Base-by-base conservation (phyloP, 805 yeast genomes). In the Suhomyces canberraensis region DNA sequence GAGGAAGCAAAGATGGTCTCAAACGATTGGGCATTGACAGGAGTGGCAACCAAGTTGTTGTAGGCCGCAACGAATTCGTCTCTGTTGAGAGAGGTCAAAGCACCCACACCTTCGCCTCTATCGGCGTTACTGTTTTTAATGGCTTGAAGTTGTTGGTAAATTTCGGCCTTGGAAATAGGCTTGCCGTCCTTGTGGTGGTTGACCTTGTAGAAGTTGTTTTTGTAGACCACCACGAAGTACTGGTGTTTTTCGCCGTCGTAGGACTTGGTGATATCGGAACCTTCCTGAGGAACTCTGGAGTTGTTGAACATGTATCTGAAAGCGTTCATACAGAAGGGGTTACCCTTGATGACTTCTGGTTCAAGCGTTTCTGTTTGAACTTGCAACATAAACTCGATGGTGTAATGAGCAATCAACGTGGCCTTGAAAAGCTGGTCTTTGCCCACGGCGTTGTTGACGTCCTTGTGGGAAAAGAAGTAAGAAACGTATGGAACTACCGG, bases 401-500 rank as follows among this genome's bases (percentile, higher is more conserved):
- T 79, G 40, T 84, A 78, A 33, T 75, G 71, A 26, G 84, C 71
- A 43, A 91, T 64, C 32, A 87, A 81, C 4, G 95, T 76, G 2
- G 97, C 87, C 54, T 93, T 86, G 45, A 70, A 61, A 38, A 81
- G 58, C 51, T 83, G 90, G 53, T 78, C 76, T 42, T 71, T 66
- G 37, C 84, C 86, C 42, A 84, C 69, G 6, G 62, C 60, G 45
- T 78, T 74, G 46, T 53, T 50, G 42, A 83, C 61, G 51, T 85
- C 91, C 60, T 78, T 82, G 67, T 91, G 96, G 36, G 81, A 75
- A 65, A 77, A 91, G 51, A 88, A 93, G 68, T 91, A 91, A 15
- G 95, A 84, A 25, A 88, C 96, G 56, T 81, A 90, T 9, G 98
- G 97, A 18, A 86, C 85, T n/a, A 91, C 85, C 0, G 98, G 95